Evolutionary conservation across 352 stramenopile species (phyloP).

Genomic region (Globisporangium abappressorium): DNA sequence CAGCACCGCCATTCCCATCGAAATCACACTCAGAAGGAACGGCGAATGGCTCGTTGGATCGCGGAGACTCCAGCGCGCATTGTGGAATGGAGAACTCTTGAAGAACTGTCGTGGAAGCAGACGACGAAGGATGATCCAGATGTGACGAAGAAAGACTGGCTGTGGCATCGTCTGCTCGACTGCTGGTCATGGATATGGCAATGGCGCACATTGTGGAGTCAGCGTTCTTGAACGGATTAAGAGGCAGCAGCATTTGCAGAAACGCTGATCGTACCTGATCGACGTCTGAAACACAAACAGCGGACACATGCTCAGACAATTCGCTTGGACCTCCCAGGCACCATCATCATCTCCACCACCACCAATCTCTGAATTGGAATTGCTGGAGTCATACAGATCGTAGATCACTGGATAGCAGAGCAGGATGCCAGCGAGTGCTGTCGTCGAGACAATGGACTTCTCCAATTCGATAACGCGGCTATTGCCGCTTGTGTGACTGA

Average conservation of each 20-base stretch:
- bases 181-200: background rate
- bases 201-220: slow-evolving; percentile 11
- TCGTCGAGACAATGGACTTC: slow-evolving; percentile 6
- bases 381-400: slow-evolving; percentile 19
- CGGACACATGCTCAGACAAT: slow-evolving; percentile 53
- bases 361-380: background rate
- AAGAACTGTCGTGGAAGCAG: slow-evolving; percentile 19
- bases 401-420: slow-evolving; percentile 48
- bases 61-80: slow-evolving; percentile 23
- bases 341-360: background rate
- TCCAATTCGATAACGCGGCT: slow-evolving; percentile 3
- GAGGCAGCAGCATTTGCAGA: background rate
- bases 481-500: background rate
- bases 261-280: slow-evolving; percentile 15
- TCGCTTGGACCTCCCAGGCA: slow-evolving; percentile 34
- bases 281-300: slow-evolving; percentile 36
- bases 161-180: background rate
- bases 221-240: background rate
- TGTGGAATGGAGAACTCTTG: slow-evolving; percentile 58
- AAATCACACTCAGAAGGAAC: background rate
- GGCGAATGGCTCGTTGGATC: background rate
- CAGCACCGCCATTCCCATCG: too few species aligned
- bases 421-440: slow-evolving; percentile 36
- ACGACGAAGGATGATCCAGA: background rate
- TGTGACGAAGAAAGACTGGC: background rate